Evolutionary conservation across 1,139 yeast genomes (phyloP), one percentile per base, ranked within the genome.

Genomic region (Suhomyces bribrorum): DNA sequence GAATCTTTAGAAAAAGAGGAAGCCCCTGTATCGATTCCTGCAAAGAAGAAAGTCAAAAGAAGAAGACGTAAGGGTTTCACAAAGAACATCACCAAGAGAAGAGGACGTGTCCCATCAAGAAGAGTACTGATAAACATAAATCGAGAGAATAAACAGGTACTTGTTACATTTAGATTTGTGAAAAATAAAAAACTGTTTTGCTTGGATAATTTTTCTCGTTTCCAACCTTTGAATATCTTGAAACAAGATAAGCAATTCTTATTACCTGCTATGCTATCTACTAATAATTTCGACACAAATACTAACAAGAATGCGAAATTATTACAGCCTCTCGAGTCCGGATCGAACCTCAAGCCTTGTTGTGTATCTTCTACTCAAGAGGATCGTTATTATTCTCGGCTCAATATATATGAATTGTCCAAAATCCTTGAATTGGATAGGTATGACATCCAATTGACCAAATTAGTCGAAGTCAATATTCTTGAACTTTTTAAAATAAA

Each of bases 401-500:
- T 64, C 17, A 64, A 64, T 43, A 54, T 61, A 12, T 52, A 47
- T 32, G 67, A 64, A 35, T 47, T 64, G 16, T 52, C 62, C 7
- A 50, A 45, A 27, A 52, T 61, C 7, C 50, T 64, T 29, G 59
- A 53, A 4, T 51, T 63, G 26, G 52, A 60, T 28, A 43, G 48
- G 7, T 56, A 46, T 42, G 44, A 55, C 25, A 54, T 62, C 13
- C 44, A 50, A 14, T 45, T 65, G 22, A 64, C 70, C 14, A 55
- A 52, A 28, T 57, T 57, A 13, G 47, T 67, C 5, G 95, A 87
- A 54, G 69, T 70, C 32, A 73, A 73, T 31, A 74, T 87, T 7
- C 62, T 87, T 37, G 69, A 73, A 22, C 69, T 84, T 16, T 74
- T 86, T 44, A 73, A 72, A 33, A 62, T 69, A 31, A 78, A 75